Base-by-base conservation (phyloP, 352 stramenopile species). In the Phytophthora tubulina region DNA sequence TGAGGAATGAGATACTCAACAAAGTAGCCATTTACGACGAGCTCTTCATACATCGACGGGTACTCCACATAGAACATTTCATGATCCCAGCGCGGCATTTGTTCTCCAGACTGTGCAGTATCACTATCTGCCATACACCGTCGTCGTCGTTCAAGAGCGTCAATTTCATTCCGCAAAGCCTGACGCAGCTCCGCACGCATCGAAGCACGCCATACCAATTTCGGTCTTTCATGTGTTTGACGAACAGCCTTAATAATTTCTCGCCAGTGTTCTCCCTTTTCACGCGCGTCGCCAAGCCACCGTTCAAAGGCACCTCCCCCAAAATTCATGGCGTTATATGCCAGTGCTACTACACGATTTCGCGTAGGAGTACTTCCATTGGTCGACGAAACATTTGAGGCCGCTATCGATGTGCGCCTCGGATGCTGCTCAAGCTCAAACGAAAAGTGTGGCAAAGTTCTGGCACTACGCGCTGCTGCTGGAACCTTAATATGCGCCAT, bases 41-140 rank as follows among this genome's bases (percentile, higher is more conserved):
- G 74, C 50, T 96, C 87, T 10, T 78, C 64, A 33, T 93, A 73
- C 46, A 95, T 90, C 38, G 89, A 95, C 30, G 73, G 50, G 53
- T 93, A 96, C 21, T 84, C 79, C 30, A 95, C 85, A 49, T 88
- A 84, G 36, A 94, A 95, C 85, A 93, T 88, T 56, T 96, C 87
- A 64, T 94, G 77, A 53, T 94, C 78, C 89, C 89, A 96, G 3
- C 77, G 74, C 1, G 75, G 73, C 21, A 82, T 70, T 50, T 58
- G 78, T 7, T 72, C 78, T 17, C 67, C 48, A 54, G 50, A 64
- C 27, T 66, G 49, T 32, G 33, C 21, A 11, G 35, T 46, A 55
- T 70, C 21, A 70, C 72, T 39, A 38, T 70, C 51, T 11, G 21
- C 11, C 41, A 72, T n/a, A 14, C 10, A 31, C 7, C 56, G 63